Evolutionary conservation across 306 rosid genomes (phyloP), one percentile per base, ranked within the genome.

Genomic region (Boehmeria nivea): DNA sequence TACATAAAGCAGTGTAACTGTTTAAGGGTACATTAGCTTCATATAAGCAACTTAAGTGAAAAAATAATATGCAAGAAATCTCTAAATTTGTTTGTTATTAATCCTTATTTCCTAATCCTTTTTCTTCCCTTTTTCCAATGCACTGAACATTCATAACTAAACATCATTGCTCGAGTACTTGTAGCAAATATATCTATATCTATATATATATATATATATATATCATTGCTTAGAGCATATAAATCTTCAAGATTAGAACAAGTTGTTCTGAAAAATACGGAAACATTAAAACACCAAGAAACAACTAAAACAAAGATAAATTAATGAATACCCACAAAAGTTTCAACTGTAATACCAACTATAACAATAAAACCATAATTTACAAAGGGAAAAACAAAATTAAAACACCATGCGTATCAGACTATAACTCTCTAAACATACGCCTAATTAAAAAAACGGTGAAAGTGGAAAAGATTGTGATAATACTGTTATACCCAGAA

Each of bases 181-280:
- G n/a, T n/a, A n/a, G n/a, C n/a, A n/a, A n/a, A n/a, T n/a, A n/a
- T n/a, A n/a, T n/a, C n/a, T n/a, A n/a, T n/a, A n/a, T n/a, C n/a
- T n/a, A n/a, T n/a, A n/a, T n/a, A n/a, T n/a, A n/a, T n/a, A n/a
- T n/a, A n/a, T n/a, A n/a, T n/a, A n/a, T n/a, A 33, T 24, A 51
- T 31, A 1, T 31, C 36, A 31, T 31, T 31, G 1, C 36, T 31
- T 0, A 31, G 1, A 2, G 5, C 36, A 31, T 31, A 31, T 4
- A 57, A 25, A 47, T 36, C 19, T 46, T 52, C 51, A 21, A 68
- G 40, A 49, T 76, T n/a, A n/a, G n/a, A n/a, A n/a, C n/a, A n/a
- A n/a, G n/a, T n/a, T n/a, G n/a, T n/a, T n/a, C n/a, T n/a, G n/a
- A n/a, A n/a, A n/a, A n/a, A n/a, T n/a, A n/a, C n/a, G n/a, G n/a